These are phyloP conservation scores for Fusarium agapanthi DNA, from an alignment of 2,329 filamentous ascomycete genomes.

Conservation along the genomic window DNA sequence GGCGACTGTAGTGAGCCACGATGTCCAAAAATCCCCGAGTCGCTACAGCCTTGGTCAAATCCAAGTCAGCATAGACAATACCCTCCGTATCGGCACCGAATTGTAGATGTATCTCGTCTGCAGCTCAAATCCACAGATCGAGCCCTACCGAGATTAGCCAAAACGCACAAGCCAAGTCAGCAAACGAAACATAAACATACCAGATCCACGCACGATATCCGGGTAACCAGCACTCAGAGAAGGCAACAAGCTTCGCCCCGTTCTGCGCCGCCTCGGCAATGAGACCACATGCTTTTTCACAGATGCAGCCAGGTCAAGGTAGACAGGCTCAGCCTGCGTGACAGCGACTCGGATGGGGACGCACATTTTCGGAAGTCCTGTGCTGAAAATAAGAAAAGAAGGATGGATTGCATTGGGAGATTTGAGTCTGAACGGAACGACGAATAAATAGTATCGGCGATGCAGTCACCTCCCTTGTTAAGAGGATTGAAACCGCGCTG, in stretches of 20 bases:
- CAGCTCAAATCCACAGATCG: slow-evolving; percentile 36
- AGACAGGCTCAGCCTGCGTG: slow-evolving; percentile 42
- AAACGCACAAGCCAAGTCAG: fast-evolving
- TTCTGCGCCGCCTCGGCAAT: slow-evolving; percentile 45
- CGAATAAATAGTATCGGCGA: not conserved
- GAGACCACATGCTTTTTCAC: slow-evolving; percentile 37
- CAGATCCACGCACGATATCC: slow-evolving; percentile 60
- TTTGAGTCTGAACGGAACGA: not conserved
- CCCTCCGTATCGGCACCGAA: slow-evolving; percentile 52
- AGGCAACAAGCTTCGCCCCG: slow-evolving; percentile 63
- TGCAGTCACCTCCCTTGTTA: not conserved
- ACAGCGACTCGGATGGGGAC: slow-evolving; percentile 34
- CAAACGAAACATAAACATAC: slow-evolving; percentile 13
- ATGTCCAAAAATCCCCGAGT: slow-evolving; percentile 52
- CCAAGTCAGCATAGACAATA: slow-evolving; percentile 60
- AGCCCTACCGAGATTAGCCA: slow-evolving; percentile 17
- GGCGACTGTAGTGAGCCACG: slow-evolving; percentile 48
- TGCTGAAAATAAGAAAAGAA: not conserved
- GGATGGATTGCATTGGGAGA: not conserved
- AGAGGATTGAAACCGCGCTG: not conserved
- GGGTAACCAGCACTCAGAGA: slow-evolving; percentile 63
- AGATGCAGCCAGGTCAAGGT: slow-evolving; percentile 33
- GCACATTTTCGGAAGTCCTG: slow-evolving; percentile 1
- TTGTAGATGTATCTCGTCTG: slow-evolving; percentile 51
- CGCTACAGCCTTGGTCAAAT: slow-evolving; percentile 53